These are phyloP conservation scores for Komagataella phaffii DNA, from an alignment of 805 yeast genomes.

Conservation along the genomic window DNA sequence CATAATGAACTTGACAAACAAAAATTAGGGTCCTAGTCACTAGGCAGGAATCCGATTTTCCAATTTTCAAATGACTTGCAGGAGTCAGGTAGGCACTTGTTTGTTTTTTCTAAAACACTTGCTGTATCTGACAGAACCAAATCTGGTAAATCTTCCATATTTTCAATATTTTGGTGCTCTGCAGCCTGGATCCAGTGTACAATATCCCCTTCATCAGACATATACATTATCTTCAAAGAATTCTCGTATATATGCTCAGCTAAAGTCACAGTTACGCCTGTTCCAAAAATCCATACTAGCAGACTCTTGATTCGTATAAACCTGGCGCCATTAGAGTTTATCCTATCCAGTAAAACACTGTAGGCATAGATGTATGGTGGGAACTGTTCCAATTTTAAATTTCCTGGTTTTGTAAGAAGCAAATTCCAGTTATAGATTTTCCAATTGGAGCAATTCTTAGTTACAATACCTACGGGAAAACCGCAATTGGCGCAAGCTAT, in stretches of 20 bases:
- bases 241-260: conserved; percentile 5
- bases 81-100: background rate
- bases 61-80: background rate
- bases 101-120: background rate
- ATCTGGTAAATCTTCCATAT: background rate
- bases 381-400: conserved; percentile 22
- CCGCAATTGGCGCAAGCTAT: conserved; percentile 25
- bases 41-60: background rate
- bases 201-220: conserved; percentile 16
- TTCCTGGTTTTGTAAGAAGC: conserved; percentile 22
- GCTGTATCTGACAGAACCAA: background rate
- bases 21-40: background rate
- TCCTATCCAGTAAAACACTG: conserved; percentile 24
- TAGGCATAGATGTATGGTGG: conserved; percentile 23
- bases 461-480: conserved; percentile 22
- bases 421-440: background rate
- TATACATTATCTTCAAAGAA: conserved; percentile 32
- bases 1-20: background rate
- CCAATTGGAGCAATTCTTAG: background rate
- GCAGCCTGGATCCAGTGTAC: background rate
- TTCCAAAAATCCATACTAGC: background rate
- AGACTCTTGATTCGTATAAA: background rate
- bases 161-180: background rate
- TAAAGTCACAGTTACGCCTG: background rate
- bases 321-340: conserved; percentile 14